Evolutionary conservation across 805 yeast genomes (phyloP).

Genomic region (Candida peoriensis): DNA sequence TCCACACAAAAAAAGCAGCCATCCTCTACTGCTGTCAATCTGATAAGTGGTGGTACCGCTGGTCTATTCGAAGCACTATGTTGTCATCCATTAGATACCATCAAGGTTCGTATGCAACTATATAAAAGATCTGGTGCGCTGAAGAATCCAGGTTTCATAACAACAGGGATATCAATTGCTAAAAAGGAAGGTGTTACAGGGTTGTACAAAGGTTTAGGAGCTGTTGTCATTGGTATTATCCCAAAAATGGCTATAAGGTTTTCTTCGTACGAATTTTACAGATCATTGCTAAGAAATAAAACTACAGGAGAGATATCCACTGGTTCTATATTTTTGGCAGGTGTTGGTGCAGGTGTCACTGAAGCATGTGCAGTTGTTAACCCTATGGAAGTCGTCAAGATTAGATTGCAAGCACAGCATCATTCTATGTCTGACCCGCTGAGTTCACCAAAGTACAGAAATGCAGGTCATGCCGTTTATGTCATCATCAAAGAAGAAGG

Average conservation of each 20-base stretch:
- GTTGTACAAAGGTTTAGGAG: constrained; percentile 92
- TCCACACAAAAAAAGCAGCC: constrained; percentile 29
- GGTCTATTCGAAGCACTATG: constrained; percentile 96
- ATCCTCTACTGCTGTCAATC: constrained; percentile 51
- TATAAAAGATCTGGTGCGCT: constrained; percentile 59
- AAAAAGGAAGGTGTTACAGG: constrained; percentile 79
- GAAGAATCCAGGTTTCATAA: constrained; percentile 81
- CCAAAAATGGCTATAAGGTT: constrained; percentile 98
- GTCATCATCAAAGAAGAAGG: constrained; percentile 90
- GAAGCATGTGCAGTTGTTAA: constrained; percentile 94
- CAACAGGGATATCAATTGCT: constrained; percentile 75
- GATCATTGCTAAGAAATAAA: constrained; percentile 54
- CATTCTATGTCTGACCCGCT: constrained; percentile 81
- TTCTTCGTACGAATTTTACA: constrained; percentile 87
- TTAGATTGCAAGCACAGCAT: constrained; percentile 92
- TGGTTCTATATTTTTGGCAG: constrained; percentile 76
- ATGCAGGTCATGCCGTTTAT: constrained; percentile 87
- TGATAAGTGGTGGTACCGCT: constrained; percentile 94
- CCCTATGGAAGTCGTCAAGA: constrained; percentile 97
- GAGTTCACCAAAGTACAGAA: constrained; percentile 78
- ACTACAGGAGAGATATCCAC: constrained; percentile 66
- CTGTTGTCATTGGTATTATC: constrained; percentile 94
- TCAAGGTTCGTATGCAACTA: constrained; percentile 95
- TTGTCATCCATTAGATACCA: constrained; percentile 97
- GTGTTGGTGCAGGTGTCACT: constrained; percentile 96